These are phyloP conservation scores for Aspergillus hancockii DNA, from an alignment of 495 filamentous ascomycete genomes.

Conservation along the genomic window DNA sequence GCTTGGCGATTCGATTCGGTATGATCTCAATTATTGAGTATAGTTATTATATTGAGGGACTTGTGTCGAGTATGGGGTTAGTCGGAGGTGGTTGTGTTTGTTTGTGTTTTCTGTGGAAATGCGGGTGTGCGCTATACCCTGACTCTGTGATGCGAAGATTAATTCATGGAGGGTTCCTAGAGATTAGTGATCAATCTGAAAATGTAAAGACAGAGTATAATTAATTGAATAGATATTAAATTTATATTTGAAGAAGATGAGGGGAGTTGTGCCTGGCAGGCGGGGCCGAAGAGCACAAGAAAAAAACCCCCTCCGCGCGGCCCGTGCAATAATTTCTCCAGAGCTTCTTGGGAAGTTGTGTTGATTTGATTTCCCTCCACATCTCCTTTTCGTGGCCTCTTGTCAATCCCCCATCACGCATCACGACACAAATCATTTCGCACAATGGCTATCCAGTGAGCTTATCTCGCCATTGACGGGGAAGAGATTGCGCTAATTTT, in stretches of 20 bases:
- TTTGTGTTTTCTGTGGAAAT: too few species aligned
- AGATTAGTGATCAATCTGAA: too few species aligned
- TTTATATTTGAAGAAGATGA: background rate
- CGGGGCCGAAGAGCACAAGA: background rate
- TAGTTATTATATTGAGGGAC: too few species aligned
- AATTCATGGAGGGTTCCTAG: too few species aligned
- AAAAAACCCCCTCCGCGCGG: constrained; percentile 24
- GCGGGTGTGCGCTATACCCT: too few species aligned
- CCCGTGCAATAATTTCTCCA: constrained; percentile 41
- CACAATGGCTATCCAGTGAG: constrained; percentile 65
- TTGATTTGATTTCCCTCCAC: constrained; percentile 15
- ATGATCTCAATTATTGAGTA: too few species aligned
- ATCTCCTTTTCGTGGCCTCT: constrained; percentile 14
- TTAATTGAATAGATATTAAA: background rate
- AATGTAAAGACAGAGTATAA: too few species aligned
- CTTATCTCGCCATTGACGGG: constrained; percentile 4
- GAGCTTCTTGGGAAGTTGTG: constrained; percentile 19
- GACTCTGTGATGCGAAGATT: too few species aligned
- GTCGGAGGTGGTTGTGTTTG: too few species aligned
- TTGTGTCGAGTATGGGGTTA: too few species aligned
- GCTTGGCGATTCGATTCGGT: too few species aligned
- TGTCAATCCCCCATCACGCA: constrained; percentile 1
- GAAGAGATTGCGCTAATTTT: constrained; percentile 32
- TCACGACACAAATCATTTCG: constrained; percentile 2
- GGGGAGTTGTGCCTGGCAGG: constrained; percentile 1